phyloP scores from a whole-genome alignment of 495 filamentous ascomycete species.

The Tuber magnatum region DNA sequence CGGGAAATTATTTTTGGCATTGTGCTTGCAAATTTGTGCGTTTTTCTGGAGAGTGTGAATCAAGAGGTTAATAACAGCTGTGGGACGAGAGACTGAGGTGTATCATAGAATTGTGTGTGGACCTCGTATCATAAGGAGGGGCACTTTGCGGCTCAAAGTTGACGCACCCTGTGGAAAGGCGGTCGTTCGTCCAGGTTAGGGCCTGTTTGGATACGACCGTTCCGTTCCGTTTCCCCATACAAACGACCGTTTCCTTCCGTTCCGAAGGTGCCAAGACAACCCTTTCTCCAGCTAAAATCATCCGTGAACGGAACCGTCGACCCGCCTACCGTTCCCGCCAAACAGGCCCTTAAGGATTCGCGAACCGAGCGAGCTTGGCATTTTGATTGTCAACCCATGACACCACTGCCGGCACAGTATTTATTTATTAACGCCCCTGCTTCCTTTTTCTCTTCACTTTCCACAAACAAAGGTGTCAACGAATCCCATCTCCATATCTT shows the following conservation, averaged over 20 bases:
- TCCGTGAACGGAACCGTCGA: too few species aligned
- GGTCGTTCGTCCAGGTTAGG: too few species aligned
- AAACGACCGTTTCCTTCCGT: too few species aligned
- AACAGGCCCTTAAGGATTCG: neutral
- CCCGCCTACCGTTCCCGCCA: too few species aligned
- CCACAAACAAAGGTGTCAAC: neutral
- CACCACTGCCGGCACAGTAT: too few species aligned
- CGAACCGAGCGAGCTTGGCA: neutral
- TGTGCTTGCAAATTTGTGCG: slow-evolving; percentile 17
- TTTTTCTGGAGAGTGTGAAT: slow-evolving; percentile 7
- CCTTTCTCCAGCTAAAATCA: too few species aligned
- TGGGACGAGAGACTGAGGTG: neutral
- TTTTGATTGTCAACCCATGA: neutral
- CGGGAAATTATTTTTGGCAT: slow-evolving; percentile 36
- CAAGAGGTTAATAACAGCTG: neutral
- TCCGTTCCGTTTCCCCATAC: too few species aligned
- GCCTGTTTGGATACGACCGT: too few species aligned
- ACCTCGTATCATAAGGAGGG: neutral
- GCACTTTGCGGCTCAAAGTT: neutral
- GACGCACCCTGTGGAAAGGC: neutral
- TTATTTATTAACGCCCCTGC: neutral
- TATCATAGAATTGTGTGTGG: neutral
- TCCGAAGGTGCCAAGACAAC: too few species aligned
- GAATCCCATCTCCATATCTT: neutral
- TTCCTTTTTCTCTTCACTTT: neutral